phyloP scores from a whole-genome alignment of 495 filamentous ascomycete genomes.

The Talaromyces thailandensis region DNA sequence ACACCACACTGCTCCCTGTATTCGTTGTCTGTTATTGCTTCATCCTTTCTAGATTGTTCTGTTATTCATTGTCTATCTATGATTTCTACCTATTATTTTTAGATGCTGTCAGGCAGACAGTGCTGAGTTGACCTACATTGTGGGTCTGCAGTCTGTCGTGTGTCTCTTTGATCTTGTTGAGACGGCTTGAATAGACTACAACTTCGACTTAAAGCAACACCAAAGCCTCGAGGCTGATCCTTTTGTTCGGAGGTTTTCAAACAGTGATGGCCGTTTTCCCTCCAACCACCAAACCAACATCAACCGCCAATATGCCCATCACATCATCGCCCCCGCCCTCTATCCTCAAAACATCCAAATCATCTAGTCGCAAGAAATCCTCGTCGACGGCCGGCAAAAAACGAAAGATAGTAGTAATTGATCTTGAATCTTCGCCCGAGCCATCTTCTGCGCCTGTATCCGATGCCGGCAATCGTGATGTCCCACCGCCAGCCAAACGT shows the following conservation, averaged over 20 bases:
- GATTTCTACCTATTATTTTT: background rate
- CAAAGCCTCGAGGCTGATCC: too few species aligned
- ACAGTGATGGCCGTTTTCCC: conserved; percentile 37
- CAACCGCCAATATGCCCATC: conserved; percentile 22
- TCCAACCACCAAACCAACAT: conserved; percentile 23
- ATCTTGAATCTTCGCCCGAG: conserved; percentile 22
- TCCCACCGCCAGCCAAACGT: conserved; percentile 43
- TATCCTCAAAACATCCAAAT: conserved; percentile 35
- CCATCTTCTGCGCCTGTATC: conserved; percentile 20
- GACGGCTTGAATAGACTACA: background rate
- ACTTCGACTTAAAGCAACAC: background rate
- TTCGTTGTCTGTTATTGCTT: background rate
- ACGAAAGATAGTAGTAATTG: conserved; percentile 33
- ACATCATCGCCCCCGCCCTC: conserved; percentile 23
- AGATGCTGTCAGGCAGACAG: background rate
- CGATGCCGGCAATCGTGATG: conserved; percentile 30
- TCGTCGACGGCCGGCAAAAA: conserved; percentile 16
- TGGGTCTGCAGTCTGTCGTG: background rate
- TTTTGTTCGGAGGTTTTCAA: too few species aligned
- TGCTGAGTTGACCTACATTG: background rate
- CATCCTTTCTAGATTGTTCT: background rate
- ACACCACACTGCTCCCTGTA: background rate
- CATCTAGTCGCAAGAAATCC: background rate
- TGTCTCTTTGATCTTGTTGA: background rate
- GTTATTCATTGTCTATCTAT: background rate